These are phyloP conservation scores for Fusarium palustre DNA, from an alignment of 2,329 filamentous ascomycete species.

Conservation along the genomic window DNA sequence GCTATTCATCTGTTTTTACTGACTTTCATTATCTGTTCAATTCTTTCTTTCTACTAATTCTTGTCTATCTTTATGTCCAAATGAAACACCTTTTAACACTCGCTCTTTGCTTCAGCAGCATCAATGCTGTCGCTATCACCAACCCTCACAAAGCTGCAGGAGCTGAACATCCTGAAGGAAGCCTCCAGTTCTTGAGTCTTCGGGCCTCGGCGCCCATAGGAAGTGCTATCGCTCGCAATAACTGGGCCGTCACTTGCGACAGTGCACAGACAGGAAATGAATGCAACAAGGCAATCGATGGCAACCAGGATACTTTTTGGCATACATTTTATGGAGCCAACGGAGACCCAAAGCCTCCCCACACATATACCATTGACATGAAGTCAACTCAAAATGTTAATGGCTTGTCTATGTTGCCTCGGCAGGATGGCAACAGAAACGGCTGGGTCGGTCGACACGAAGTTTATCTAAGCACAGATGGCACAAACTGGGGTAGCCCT, in stretches of 20 bases:
- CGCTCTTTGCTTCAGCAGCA: neutral
- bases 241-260: constrained; percentile 30
- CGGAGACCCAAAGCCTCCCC: constrained; percentile 14
- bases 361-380: constrained; percentile 29
- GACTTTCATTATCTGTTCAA: neutral
- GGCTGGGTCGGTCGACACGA: constrained; percentile 23
- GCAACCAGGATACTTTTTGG: constrained; percentile 25
- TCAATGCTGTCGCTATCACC: neutral
- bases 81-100: neutral
- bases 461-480: constrained; percentile 24
- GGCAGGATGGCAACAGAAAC: constrained; percentile 4
- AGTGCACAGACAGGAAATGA: constrained; percentile 23
- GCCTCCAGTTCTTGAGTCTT: neutral
- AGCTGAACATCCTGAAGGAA: neutral
- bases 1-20: neutral
- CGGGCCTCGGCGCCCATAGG: constrained; percentile 6
- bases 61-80: neutral
- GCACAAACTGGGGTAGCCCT: constrained; percentile 18
- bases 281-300: constrained; percentile 31
- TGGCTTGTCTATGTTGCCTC: constrained; percentile 25
- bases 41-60: neutral
- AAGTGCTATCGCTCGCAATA: constrained; percentile 6
- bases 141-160: neutral
- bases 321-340: constrained; percentile 12
- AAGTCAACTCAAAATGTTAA: constrained; percentile 23